phyloP scores from a whole-genome alignment of 2,329 filamentous ascomycete genomes.

The Allantophomopsis cytisporea region DNA sequence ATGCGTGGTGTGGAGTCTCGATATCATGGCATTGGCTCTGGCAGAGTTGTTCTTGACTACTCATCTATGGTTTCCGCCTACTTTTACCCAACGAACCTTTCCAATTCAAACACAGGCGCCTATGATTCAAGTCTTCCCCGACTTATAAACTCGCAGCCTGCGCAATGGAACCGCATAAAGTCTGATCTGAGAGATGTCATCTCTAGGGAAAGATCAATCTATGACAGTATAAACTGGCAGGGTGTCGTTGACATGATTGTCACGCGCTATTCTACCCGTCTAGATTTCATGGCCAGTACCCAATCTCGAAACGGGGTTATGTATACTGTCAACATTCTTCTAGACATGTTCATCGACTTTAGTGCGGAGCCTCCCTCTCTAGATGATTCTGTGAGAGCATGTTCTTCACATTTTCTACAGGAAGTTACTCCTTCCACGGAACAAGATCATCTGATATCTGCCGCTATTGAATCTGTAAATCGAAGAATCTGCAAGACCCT shows the following conservation, averaged over 20 bases:
- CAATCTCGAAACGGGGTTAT: too few species aligned
- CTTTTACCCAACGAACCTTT: constrained; percentile 14
- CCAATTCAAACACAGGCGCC: constrained; percentile 9
- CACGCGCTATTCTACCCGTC: constrained; percentile 40
- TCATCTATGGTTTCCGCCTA: constrained; percentile 16
- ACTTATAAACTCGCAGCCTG: constrained; percentile 11
- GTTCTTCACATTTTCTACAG: too few species aligned
- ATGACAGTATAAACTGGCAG: constrained; percentile 39
- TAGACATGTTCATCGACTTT: too few species aligned
- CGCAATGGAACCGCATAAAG: constrained; percentile 22
- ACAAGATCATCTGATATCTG: too few species aligned
- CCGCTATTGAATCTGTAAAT: too few species aligned
- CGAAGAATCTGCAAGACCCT: too few species aligned
- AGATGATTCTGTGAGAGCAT: too few species aligned
- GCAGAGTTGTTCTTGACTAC: constrained; percentile 14
- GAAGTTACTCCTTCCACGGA: too few species aligned
- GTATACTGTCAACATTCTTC: too few species aligned
- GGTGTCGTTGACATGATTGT: constrained; percentile 51
- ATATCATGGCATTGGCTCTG: constrained; percentile 28
- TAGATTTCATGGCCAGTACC: constrained; percentile 20
- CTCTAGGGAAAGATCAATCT: constrained; percentile 11
- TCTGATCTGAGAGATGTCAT: constrained; percentile 30
- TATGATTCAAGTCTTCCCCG: constrained; percentile 9
- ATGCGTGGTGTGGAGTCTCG: constrained; percentile 24
- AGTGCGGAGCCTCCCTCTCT: too few species aligned